Conservation (phyloP, 306 rosid species). For the Neltuma alba region DNA sequence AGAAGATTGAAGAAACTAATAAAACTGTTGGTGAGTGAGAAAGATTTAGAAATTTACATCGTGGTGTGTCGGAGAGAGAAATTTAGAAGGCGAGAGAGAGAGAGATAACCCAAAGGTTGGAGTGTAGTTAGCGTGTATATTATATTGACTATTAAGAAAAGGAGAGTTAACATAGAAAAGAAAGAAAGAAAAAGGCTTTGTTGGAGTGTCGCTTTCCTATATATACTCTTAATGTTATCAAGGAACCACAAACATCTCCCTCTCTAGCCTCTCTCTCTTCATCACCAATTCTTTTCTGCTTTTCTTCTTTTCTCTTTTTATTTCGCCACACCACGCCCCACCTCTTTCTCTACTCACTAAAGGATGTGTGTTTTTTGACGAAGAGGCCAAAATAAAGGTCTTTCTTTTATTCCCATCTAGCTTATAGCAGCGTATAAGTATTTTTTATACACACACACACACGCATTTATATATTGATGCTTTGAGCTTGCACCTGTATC, state of each 20-base stretch:
- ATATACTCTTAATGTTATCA: conserved; percentile 70
- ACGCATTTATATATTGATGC: not conserved
- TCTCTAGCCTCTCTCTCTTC: conserved; percentile 25
- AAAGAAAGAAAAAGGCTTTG: conserved; percentile 48
- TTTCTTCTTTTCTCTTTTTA: conserved; percentile 30
- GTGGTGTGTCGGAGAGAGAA: conserved; percentile 48
- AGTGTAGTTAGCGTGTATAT: conserved; percentile 51
- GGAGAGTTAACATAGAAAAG: conserved; percentile 28
- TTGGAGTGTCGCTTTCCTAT: conserved; percentile 85
- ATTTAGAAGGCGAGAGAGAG: not conserved
- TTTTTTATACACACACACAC: not conserved
- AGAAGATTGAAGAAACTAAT: not conserved
- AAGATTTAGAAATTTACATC: conserved; percentile 29
- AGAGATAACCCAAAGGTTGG: conserved; percentile 38
- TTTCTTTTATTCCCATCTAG: conserved; percentile 35
- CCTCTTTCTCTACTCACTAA: conserved; percentile 33
- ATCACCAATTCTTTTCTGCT: conserved; percentile 30
- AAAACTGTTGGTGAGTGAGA: not conserved
- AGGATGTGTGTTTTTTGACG: conserved; percentile 63
- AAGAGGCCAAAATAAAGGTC: conserved; percentile 37
- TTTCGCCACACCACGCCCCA: conserved; percentile 36
- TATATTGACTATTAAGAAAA: conserved; percentile 53
- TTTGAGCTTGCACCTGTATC: conserved; percentile 26
- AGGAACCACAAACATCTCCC: conserved; percentile 38
- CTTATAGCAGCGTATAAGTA: conserved; percentile 24